Conservation (phyloP, 2,329 filamentous ascomycete species). For the Aspergillus arachidicola region DNA sequence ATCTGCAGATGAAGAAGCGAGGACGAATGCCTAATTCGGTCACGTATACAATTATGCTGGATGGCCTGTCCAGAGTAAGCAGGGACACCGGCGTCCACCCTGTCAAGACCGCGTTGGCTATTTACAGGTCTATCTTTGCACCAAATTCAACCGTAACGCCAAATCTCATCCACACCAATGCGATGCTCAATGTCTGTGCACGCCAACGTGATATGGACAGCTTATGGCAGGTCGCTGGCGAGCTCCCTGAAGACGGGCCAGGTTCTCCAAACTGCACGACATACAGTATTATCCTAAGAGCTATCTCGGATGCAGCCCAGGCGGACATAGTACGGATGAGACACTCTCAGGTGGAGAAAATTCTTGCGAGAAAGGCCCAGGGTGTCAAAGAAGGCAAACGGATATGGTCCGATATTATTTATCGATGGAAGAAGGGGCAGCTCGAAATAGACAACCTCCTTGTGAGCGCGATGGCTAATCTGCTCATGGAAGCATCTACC, state of each 20-base stretch:
- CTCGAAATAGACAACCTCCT: slow-evolving; percentile 76
- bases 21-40: slow-evolving; percentile 75
- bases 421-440: slow-evolving; percentile 72
- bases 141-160: slow-evolving; percentile 67
- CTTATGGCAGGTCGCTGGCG: slow-evolving; percentile 75
- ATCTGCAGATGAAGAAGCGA: slow-evolving; percentile 85
- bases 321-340: slow-evolving; percentile 31
- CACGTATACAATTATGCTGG: slow-evolving; percentile 83
- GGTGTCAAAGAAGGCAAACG: slow-evolving; percentile 68
- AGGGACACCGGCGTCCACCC: slow-evolving; percentile 57
- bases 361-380: slow-evolving; percentile 29
- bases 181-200: slow-evolving; percentile 80
- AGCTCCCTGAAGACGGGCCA: slow-evolving; percentile 65
- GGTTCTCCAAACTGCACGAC: slow-evolving; percentile 70
- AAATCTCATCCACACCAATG: slow-evolving; percentile 83
- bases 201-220: slow-evolving; percentile 75
- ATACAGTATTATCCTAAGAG: slow-evolving; percentile 81
- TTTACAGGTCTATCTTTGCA: slow-evolving; percentile 75
- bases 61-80: slow-evolving; percentile 67
- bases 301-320: slow-evolving; percentile 59
- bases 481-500: slow-evolving; percentile 68
- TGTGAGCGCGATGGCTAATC: slow-evolving; percentile 76
- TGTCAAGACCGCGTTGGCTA: slow-evolving; percentile 68
- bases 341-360: slow-evolving; percentile 31
- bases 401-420: slow-evolving; percentile 79